Evolutionary conservation across 768 basidiomycete species (phyloP), one percentile per base, ranked within the genome.

Genomic region (Dentipellis sp.): DNA sequence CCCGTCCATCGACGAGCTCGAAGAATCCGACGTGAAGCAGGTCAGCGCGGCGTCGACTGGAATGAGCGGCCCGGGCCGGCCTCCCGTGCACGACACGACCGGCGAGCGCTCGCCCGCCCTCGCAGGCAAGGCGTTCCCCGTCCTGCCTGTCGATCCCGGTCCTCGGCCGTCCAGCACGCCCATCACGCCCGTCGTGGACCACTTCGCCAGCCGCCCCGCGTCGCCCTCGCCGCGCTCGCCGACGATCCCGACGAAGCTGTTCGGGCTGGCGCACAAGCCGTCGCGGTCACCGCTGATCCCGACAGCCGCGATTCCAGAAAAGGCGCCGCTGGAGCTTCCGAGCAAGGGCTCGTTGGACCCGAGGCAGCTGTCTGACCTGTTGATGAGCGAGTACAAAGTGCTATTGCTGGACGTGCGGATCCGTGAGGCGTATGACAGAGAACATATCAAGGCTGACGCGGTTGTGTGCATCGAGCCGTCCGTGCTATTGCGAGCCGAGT

Each of bases 401-500:
- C 75, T 97, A 1, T 62, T 97, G 12, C 76, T 97, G 17, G 94
- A 97, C 67, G 81, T 94, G 17, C 78, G 94, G n/a, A 76, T 80
- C 16, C 78, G 91, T 34, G 82, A 78, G 10, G 87, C 88, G 50
- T 94, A 88, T 63, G 82, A 91, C 59, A 70, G 64, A 16, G 90
- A 85, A 54, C 83, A 86, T 58, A 86, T 97, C 56, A 79, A 75
- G 54, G 77, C 74, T 3, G 74, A 81, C 58, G 79, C 85, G 7
- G 77, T 88, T 1, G 83, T 93, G 1, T 94, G 92, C 69, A 75
- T 97, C 19, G 94, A 97, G 69, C 92, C 94, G 6, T 78, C 78
- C 1, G 81, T 95, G 4, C 75, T 92, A 19, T 63, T 76, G 56
- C 78, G 91, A 48, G 71, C 81, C 58, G 81, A 78, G 91, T 92